Conservation (phyloP, 495 filamentous ascomycete genomes). For the Xylaria venustula region DNA sequence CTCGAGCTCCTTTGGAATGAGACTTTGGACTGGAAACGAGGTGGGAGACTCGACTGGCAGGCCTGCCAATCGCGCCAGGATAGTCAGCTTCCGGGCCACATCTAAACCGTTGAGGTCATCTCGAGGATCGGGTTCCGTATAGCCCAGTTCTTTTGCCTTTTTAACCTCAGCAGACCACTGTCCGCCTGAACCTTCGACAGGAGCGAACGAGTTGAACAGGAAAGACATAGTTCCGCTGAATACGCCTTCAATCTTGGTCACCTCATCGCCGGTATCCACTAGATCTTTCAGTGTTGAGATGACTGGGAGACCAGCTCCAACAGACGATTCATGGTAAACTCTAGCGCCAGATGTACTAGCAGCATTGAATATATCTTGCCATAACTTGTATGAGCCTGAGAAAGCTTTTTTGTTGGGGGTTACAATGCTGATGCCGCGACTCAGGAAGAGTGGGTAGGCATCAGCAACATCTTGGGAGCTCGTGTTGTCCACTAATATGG, state of each 20-base stretch:
- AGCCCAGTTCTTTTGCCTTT: conserved; percentile 91
- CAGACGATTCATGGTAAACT: conserved; percentile 89
- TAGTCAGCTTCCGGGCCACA: conserved; percentile 94
- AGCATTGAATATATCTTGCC: conserved; percentile 75
- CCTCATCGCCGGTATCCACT: conserved; percentile 82
- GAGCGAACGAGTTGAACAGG: conserved; percentile 93
- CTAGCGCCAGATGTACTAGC: conserved; percentile 64
- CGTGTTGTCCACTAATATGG: conserved; percentile 90
- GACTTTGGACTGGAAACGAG: conserved; percentile 84
- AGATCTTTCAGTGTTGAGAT: conserved; percentile 89
- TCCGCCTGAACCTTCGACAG: conserved; percentile 62
- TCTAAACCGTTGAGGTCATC: conserved; percentile 96
- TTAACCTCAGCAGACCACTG: conserved; percentile 86
- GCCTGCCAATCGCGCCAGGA: conserved; percentile 80
- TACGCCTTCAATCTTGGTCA: conserved; percentile 88
- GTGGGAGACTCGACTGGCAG: conserved; percentile 74
- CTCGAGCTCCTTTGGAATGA: conserved; percentile 84
- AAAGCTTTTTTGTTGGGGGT: conserved; percentile 99
- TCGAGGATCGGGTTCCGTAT: conserved; percentile 93
- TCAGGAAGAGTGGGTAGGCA: conserved; percentile 74
- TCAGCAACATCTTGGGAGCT: conserved; percentile 77
- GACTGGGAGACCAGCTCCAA: conserved; percentile 88
- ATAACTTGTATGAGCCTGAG: conserved; percentile 69
- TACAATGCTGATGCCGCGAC: conserved; percentile 79
- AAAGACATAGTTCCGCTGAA: conserved; percentile 96